Percentiles rank a stretch among this genome's conserved stretches.
phyloP scores from a whole-genome alignment of 805 yeast species.

The Hanseniaspora opuntiae region DNA sequence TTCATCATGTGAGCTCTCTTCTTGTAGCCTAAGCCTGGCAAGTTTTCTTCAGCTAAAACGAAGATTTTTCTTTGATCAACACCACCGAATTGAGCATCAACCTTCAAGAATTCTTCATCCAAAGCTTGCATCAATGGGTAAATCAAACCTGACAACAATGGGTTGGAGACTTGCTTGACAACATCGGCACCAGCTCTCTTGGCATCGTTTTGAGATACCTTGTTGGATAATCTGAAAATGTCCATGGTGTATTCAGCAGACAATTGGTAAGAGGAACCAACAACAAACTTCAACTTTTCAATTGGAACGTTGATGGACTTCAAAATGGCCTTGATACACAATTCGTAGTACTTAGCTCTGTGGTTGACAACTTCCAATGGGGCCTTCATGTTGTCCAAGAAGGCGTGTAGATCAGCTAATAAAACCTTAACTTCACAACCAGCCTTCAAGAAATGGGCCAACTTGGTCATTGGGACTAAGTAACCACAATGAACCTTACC shows the following conservation, averaged over 20 bases:
- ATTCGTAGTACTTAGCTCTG: constrained; percentile 84
- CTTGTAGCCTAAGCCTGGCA: constrained; percentile 76
- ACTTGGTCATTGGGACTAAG: constrained; percentile 92
- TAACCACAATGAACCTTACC: constrained; percentile 98
- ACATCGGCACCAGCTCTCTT: constrained; percentile 99
- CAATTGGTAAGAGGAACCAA: constrained; percentile 84
- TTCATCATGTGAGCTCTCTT: constrained; percentile 98
- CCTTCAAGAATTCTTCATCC: constrained; percentile 79
- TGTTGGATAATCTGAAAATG: constrained; percentile 69
- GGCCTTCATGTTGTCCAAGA: constrained; percentile 96
- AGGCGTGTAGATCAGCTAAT: constrained; percentile 92
- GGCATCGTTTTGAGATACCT: constrained; percentile 87
- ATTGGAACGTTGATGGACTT: constrained; percentile 81
- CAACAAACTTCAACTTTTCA: constrained; percentile 68
- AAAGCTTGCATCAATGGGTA: constrained; percentile 98
- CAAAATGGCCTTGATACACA: constrained; percentile 70
- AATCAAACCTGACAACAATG: constrained; percentile 80
- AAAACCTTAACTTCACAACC: constrained; percentile 89
- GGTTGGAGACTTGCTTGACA: constrained; percentile 92
- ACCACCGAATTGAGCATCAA: constrained; percentile 96
- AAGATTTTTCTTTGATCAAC: constrained; percentile 97
- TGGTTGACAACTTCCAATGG: constrained; percentile 77
- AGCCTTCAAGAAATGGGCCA: constrained; percentile 88
- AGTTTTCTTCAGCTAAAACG: constrained; percentile 89
- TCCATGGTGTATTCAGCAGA: constrained; percentile 73